A percentile compares a stretch with the other conserved stretches of the same genome.
These are phyloP conservation scores for Phytopythium vexans DNA, from an alignment of 352 stramenopile genomes.

Conservation along the genomic window DNA sequence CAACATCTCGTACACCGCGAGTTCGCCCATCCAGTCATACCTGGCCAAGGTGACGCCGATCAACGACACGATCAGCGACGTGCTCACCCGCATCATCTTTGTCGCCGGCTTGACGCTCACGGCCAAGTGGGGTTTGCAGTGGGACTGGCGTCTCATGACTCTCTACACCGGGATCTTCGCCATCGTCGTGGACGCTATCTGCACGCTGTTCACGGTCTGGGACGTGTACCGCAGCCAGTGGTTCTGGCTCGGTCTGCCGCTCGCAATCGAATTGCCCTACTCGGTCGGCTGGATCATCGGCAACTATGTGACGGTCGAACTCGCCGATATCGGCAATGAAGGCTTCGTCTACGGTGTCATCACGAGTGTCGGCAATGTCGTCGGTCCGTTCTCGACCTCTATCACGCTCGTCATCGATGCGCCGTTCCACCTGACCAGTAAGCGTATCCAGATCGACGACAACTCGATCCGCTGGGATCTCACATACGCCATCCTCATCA, in stretches of 20 bases:
- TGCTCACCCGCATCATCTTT: conserved; percentile 21
- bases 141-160: conserved; percentile 36
- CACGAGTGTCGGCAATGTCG: conserved; percentile 36
- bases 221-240: conserved; percentile 41
- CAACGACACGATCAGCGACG: conserved; percentile 26
- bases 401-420: conserved; percentile 38
- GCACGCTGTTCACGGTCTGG: conserved; percentile 31
- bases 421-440: conserved; percentile 34
- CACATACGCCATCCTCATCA: conserved; percentile 39
- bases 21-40: conserved; percentile 30
- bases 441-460: conserved; percentile 33
- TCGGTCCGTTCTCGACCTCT: conserved; percentile 30
- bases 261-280: conserved; percentile 27
- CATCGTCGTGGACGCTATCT: conserved; percentile 22
- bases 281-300: conserved; percentile 35
- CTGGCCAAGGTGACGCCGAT: conserved; percentile 28
- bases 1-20: conserved; percentile 27
- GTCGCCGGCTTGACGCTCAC: conserved; percentile 23
- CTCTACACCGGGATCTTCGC: conserved; percentile 22
- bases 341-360: conserved; percentile 36
- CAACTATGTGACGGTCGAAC: conserved; percentile 42
- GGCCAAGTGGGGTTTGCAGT: conserved; percentile 31
- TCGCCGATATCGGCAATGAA: conserved; percentile 41
- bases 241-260: conserved; percentile 35
- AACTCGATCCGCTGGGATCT: conserved; percentile 33